Base-by-base conservation (phyloP, 108 stramenopile genomes). In the Conticribra weissflogii region DNA sequence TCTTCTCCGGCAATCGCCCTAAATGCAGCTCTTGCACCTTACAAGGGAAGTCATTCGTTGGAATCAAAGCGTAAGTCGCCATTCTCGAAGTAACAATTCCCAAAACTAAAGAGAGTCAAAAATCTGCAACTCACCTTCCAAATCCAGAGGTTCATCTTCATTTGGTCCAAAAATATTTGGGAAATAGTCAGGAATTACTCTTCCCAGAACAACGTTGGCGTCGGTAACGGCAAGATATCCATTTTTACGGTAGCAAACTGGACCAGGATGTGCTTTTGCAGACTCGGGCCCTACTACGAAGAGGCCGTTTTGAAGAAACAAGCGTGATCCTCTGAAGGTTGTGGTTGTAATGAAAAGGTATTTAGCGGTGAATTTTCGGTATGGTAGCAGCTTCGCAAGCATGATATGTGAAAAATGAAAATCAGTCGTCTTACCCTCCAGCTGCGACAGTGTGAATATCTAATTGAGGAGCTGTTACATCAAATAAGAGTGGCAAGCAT, bases 381-480 rank as follows among this genome's bases (percentile, higher is more conserved):
- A 25, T 2, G 46, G 31, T 14, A 33, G 15, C 22, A 41, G 15
- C 3, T 5, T 56, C 29, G 28, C 7, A 16, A 30, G 4, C 7
- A 27, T 23, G 15, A 30, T 25, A 46, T 3, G 51, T 25, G 61
- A 56, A 56, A 24, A 25, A 60, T 19, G 2, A 22, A 60, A 60
- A 34, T 5, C 21, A n/a, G 17, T 44, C 5, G 12, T 9, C 36
- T 60, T 23, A 60, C 59, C 93, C 94, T 25, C 96, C 98, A 0
- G 98, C 98, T 15, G 96, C 97, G 27, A 99, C 97, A 12, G 99
- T 99, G 78, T 96, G 94, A 83, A 99, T 98, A 71, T 99, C 99
- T 19, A 99, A 78, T 82, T 99, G 98, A 2, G 99, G 97, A 27
- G 78, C 84, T 80, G 63, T 48, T 12, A 14, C 23, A 63, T 30